Evolutionary conservation across 345 rosid genomes (phyloP).

Genomic region (Fremontodendron californicum): DNA sequence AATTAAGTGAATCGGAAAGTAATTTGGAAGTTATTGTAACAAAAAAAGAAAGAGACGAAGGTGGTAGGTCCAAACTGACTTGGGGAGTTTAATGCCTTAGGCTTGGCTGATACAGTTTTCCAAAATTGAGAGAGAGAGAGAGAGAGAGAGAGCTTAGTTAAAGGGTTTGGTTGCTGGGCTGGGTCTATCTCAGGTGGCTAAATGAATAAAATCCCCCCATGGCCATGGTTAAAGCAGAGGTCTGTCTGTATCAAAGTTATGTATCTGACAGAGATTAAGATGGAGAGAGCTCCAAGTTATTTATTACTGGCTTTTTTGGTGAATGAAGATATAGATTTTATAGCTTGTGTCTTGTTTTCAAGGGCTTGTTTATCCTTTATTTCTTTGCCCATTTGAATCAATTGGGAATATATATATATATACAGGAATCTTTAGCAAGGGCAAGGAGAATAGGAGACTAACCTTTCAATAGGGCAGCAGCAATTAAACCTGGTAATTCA

Average conservation of each 20-base stretch:
- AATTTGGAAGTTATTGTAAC: neutral
- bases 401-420: neutral
- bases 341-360: neutral
- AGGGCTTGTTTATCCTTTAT: slow-evolving; percentile 9
- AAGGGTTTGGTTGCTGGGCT: neutral
- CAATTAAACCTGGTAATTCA: no score
- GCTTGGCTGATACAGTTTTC: neutral
- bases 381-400: slow-evolving; percentile 9
- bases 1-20: neutral
- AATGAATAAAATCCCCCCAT: neutral
- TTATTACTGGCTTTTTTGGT: neutral
- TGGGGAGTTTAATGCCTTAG: slow-evolving; percentile 5
- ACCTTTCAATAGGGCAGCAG: neutral
- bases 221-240: neutral
- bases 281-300: neutral
- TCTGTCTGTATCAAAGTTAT: neutral
- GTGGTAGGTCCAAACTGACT: slow-evolving; percentile 9
- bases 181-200: neutral
- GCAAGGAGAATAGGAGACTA: neutral
- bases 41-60: neutral
- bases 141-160: neutral
- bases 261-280: neutral
- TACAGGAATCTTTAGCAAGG: slow-evolving; percentile 8
- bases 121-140: neutral
- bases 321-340: neutral